Evolutionary conservation across 1,139 yeast species (phyloP), one percentile per base, ranked within the genome.

Genomic region (Tardiomyces digboiensis): DNA sequence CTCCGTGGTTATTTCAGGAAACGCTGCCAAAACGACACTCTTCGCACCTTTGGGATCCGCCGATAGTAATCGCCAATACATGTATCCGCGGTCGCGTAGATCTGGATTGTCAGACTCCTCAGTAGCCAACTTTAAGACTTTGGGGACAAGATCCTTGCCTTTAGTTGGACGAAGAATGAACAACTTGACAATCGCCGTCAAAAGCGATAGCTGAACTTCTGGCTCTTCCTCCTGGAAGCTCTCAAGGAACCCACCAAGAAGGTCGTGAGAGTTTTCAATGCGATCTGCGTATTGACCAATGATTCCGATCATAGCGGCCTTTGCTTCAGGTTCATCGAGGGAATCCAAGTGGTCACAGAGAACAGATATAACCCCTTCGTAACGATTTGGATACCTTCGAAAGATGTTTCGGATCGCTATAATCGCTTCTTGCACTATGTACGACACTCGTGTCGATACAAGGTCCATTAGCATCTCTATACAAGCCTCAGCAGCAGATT

Each of bases 21-120:
- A 60, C 1, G 69, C 67, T 20, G 79, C 78, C 52, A 80, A 70
- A 7, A 87, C 72, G 16, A 88, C 72, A 40, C 72, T 70, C 51
- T 76, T 75, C 2, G 82, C 62, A 1, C 57, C 53, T 29, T 59
- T 56, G 46, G 60, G 70, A 48, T 61, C 62, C 0, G 79, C 60
- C 0, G 93, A 77, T 7, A 89, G 65, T 22, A 88, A 61, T 44
- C 95, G 71, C 94, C 95, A 85, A 61, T 89, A 89, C 65, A 87
- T 79, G 57, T 70, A 83, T 0, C 93, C 96, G 40, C 96, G 66
- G 52, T 86, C 95, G 50, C 97, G 72, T 14, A 88, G 66, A 62
- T 89, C 97, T 0, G 97, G 96, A 54, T 79, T 70, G 51, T 81
- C 80, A 0, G 74, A 70, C 19, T 80, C 84, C 53, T 86, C 94